Percentiles rank a stretch among this genome's conserved stretches.
These are phyloP conservation scores for Pyrenophora tritici-repentis DNA, from an alignment of 2,329 filamentous ascomycete genomes.

Conservation along the genomic window DNA sequence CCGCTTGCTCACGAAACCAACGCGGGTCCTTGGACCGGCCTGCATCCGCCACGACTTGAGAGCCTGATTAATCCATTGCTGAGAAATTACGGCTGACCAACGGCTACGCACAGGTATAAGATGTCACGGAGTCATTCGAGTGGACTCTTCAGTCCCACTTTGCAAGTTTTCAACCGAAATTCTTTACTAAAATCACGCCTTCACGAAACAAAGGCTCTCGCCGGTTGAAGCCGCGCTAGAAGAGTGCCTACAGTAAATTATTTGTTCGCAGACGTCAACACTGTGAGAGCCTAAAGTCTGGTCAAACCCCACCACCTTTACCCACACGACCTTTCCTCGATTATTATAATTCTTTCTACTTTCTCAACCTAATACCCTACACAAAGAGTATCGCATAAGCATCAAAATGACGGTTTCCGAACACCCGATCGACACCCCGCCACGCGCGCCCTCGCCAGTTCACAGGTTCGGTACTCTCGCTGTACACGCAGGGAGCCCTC, in stretches of 20 bases:
- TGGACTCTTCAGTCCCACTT: background rate
- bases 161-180: background rate
- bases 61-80: constrained; percentile 30
- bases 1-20: constrained; percentile 34
- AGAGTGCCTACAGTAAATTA: constrained; percentile 20
- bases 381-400: background rate
- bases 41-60: constrained; percentile 10
- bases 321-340: background rate
- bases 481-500: constrained; percentile 89
- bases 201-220: constrained; percentile 27
- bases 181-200: constrained; percentile 22
- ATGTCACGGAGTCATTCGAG: constrained; percentile 2
- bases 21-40: constrained; percentile 20
- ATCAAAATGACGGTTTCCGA: constrained; percentile 49
- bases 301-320: background rate
- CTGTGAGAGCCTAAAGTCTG: background rate
- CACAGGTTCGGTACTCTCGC: constrained; percentile 90
- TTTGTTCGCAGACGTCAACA: constrained; percentile 19
- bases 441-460: constrained; percentile 72
- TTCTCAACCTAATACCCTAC: background rate
- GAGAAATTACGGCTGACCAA: constrained; percentile 25
- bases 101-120: constrained; percentile 7
- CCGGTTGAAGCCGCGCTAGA: constrained; percentile 17
- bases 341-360: background rate
- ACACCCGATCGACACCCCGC: constrained; percentile 72